Conservation (phyloP, 2,329 filamentous ascomycete genomes). For the Fusarium cyanostomum region DNA sequence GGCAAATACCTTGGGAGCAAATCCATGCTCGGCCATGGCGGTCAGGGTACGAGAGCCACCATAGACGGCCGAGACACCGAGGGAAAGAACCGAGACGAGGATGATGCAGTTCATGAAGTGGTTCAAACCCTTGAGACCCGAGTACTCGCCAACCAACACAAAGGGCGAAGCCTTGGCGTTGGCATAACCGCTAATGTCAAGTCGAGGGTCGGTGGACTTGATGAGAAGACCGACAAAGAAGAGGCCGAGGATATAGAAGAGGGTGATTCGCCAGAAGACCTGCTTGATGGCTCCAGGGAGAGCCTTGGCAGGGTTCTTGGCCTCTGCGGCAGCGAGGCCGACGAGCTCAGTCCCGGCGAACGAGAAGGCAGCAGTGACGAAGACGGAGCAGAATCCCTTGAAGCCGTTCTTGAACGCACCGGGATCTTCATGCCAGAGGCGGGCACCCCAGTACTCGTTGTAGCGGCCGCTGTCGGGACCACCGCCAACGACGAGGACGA, state of each 20-base stretch:
- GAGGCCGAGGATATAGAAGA: constrained; percentile 61
- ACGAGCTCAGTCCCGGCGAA: constrained; percentile 76
- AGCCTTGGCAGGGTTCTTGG: constrained; percentile 72
- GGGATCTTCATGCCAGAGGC: constrained; percentile 46
- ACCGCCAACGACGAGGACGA: constrained; percentile 67
- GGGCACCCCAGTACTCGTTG: constrained; percentile 55
- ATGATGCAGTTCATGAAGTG: constrained; percentile 65
- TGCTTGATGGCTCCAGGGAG: constrained; percentile 84
- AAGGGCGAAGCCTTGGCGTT: constrained; percentile 57
- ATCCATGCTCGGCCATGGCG: constrained; percentile 63
- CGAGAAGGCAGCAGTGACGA: constrained; percentile 76
- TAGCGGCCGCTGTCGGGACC: constrained; percentile 59
- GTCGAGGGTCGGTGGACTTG: constrained; percentile 54
- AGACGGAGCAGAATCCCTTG: constrained; percentile 74
- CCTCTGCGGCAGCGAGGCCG: constrained; percentile 75
- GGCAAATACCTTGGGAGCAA: constrained; percentile 62
- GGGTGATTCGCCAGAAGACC: constrained; percentile 64
- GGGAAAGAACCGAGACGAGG: constrained; percentile 63
- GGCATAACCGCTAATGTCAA: constrained; percentile 45
- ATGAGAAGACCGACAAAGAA: constrained; percentile 60
- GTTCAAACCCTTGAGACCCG: constrained; percentile 58
- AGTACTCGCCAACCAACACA: constrained; percentile 61
- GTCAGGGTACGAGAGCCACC: constrained; percentile 65
- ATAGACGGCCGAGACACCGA: constrained; percentile 64
- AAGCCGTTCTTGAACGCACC: constrained; percentile 74